phyloP scores from a whole-genome alignment of 2,329 filamentous ascomycete species.

The Alternaria consortialis region DNA sequence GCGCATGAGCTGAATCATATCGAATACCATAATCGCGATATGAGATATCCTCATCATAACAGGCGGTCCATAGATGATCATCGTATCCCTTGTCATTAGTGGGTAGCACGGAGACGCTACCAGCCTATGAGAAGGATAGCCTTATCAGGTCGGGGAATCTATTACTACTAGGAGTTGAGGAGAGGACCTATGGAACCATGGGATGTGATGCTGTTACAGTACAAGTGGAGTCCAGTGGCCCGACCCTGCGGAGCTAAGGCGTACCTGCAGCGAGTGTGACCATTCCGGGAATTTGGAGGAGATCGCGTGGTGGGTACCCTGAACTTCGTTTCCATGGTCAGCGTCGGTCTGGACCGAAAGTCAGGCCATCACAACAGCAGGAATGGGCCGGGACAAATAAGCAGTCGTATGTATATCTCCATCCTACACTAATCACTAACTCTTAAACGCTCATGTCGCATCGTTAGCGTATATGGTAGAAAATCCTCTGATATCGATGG shows the following conservation, averaged over 20 bases:
- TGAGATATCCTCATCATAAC: neutral
- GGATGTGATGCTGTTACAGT: neutral
- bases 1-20: neutral
- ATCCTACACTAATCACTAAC: slow-evolving; percentile 4
- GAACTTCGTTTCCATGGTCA: neutral
- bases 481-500: neutral
- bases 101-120: neutral
- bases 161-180: neutral
- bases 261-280: neutral
- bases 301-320: neutral
- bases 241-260: neutral
- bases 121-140: neutral
- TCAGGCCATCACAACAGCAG: neutral
- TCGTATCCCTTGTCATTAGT: neutral
- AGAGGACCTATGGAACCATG: neutral
- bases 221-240: neutral
- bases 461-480: neutral
- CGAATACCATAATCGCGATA: neutral
- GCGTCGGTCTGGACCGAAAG: neutral
- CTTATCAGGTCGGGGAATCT: neutral
- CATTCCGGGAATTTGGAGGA: neutral
- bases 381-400: neutral
- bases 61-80: neutral
- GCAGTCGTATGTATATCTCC: slow-evolving; percentile 1
- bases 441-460: neutral